phyloP scores from a whole-genome alignment of 2,329 filamentous ascomycete species.

The Onygenales sp. region DNA sequence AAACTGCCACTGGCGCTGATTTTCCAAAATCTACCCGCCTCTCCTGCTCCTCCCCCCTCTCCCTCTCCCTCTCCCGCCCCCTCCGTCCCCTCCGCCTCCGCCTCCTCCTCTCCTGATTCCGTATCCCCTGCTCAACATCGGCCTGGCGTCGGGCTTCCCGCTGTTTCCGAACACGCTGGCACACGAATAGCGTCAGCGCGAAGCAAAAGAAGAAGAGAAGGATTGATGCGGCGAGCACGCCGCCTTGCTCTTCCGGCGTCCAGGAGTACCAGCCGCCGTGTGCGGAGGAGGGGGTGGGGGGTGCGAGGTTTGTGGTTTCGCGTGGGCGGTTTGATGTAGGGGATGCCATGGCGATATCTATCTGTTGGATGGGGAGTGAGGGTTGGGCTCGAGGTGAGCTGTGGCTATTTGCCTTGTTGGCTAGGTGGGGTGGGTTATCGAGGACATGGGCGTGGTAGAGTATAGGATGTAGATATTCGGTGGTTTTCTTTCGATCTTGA shows the following conservation, averaged over 20 bases:
- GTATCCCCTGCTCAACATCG: neutral
- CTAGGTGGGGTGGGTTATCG: too few species aligned
- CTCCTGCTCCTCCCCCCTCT: neutral
- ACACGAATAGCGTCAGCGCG: conserved; percentile 10
- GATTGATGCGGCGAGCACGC: conserved; percentile 18
- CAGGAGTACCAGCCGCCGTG: conserved; percentile 16
- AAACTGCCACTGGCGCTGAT: too few species aligned
- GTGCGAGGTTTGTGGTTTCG: neutral
- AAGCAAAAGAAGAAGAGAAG: conserved; percentile 16
- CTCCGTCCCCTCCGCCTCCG: neutral
- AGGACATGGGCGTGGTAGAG: too few species aligned
- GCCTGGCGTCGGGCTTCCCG: neutral
- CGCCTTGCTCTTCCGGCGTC: conserved; percentile 17
- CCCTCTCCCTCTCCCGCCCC: neutral
- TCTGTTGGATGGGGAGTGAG: too few species aligned
- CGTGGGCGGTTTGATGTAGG: neutral
- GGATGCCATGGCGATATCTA: too few species aligned
- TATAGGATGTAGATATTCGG: too few species aligned
- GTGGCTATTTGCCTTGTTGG: too few species aligned
- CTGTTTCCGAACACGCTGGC: neutral
- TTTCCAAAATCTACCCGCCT: neutral
- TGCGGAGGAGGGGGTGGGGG: too few species aligned
- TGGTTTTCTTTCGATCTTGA: too few species aligned
- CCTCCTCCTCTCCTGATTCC: neutral
- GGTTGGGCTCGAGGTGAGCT: too few species aligned